These are phyloP conservation scores for Marasmius sp. DNA, from an alignment of 1,284 basidiomycete genomes.

Conservation along the genomic window DNA sequence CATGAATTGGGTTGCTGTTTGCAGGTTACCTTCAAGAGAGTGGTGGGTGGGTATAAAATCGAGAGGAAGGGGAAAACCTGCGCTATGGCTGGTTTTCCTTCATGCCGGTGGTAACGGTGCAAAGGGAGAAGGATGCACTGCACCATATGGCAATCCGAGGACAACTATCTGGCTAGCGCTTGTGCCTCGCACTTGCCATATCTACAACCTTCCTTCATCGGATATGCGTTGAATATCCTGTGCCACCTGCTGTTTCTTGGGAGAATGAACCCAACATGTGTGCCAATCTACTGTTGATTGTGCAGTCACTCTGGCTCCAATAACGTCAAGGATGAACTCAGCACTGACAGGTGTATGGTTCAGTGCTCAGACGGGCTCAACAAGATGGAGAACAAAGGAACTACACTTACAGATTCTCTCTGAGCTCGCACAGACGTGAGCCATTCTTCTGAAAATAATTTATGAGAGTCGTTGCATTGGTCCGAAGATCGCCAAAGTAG, in stretches of 20 bases:
- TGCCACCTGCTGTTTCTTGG: constrained; percentile 31
- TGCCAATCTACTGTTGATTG: constrained; percentile 46
- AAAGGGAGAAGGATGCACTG: no score
- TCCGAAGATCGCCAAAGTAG: constrained; percentile 77
- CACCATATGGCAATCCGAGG: no score
- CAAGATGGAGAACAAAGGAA: background rate
- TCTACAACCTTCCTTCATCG: constrained; percentile 33
- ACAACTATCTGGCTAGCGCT: no score
- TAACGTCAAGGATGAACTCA: constrained; percentile 70
- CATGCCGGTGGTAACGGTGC: no score
- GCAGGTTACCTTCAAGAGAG: no score
- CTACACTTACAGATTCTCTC: constrained; percentile 54
- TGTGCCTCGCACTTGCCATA: no score
- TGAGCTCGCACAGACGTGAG: constrained; percentile 41
- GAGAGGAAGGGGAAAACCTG: no score
- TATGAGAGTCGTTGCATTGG: constrained; percentile 54
- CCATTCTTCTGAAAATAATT: constrained; percentile 71
- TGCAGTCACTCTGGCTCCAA: constrained; percentile 63
- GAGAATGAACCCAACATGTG: constrained; percentile 41
- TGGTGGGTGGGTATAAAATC: no score
- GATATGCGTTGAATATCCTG: constrained; percentile 40
- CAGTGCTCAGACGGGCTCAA: background rate
- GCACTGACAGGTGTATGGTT: constrained; percentile 38
- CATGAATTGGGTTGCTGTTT: no score
- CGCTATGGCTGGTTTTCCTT: no score